Evolutionary conservation across 129 eudicot genomes (phyloP).

Genomic region (Arctium lappa): DNA sequence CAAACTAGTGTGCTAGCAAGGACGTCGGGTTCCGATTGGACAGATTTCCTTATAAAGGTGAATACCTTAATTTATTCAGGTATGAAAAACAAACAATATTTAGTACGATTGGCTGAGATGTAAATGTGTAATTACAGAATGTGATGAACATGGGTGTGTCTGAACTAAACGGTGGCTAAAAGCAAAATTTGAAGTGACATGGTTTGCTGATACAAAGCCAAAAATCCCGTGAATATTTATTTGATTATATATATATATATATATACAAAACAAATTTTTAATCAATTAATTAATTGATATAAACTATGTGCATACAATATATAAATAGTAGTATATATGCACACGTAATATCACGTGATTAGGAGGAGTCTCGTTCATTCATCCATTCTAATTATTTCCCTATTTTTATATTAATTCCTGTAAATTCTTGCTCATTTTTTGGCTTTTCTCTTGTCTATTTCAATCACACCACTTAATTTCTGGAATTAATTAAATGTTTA

Average conservation of each 20-base stretch:
- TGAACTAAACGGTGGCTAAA: conserved; percentile 11
- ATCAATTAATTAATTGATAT: neutral
- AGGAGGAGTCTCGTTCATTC: conserved; percentile 10
- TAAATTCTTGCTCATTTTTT: conserved; percentile 1
- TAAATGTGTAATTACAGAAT: neutral
- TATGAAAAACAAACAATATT: no score
- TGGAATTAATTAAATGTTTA: neutral
- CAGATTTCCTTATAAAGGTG: no score
- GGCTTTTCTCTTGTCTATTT: conserved; percentile 20
- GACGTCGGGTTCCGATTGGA: no score
- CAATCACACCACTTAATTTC: conserved; percentile 1
- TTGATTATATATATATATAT: neutral
- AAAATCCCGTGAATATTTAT: conserved; percentile 34
- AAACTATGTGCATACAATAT: neutral
- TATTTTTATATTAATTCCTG: neutral
- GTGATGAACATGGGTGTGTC: conserved; percentile 33
- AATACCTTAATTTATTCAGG: no score
- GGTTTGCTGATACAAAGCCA: conserved; percentile 29
- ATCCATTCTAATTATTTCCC: neutral
- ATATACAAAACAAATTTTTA: neutral
- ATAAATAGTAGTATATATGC: neutral
- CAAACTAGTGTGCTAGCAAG: no score
- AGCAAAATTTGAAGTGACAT: conserved; percentile 17
- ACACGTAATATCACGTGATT: conserved; percentile 19
- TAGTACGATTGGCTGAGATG: no score